Conservation (phyloP, 129 eudicot species). For the Arctium minus region DNA sequence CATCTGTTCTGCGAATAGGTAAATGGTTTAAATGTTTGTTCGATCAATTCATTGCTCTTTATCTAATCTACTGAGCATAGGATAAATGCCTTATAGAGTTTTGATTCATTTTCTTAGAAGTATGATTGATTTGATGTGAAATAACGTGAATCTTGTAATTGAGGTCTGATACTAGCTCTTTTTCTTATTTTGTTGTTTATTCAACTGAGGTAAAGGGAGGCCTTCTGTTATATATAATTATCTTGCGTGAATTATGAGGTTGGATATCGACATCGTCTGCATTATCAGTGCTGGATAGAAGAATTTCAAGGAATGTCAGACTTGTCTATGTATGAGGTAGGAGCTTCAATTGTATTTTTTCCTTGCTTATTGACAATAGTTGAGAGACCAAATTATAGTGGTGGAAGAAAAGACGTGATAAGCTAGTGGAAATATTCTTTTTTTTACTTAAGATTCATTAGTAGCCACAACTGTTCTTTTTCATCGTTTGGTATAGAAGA, state of each 20-base stretch:
- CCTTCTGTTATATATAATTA: slow-evolving; percentile 16
- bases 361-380: background rate
- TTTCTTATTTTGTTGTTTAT: slow-evolving; percentile 16
- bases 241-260: slow-evolving; percentile 34
- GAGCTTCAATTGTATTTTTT: slow-evolving; percentile 12
- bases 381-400: background rate
- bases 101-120: background rate
- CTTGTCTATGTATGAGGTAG: slow-evolving; percentile 67
- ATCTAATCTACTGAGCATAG: background rate
- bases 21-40: background rate
- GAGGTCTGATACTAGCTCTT: slow-evolving; percentile 27
- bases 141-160: slow-evolving; percentile 1
- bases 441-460: background rate
- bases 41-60: background rate
- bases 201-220: slow-evolving; percentile 35
- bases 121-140: background rate
- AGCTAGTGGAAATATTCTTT: background rate
- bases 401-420: background rate
- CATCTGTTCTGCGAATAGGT: background rate
- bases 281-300: slow-evolving; percentile 55
- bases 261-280: slow-evolving; percentile 28
- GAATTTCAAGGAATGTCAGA: slow-evolving; percentile 68
- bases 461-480: background rate
- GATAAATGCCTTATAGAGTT: background rate
- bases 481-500: background rate